Evolutionary conservation across 176 grass and related monocot species (phyloP), one percentile per base, ranked within the genome.

Genomic region (Thinopyrum elongatum): DNA sequence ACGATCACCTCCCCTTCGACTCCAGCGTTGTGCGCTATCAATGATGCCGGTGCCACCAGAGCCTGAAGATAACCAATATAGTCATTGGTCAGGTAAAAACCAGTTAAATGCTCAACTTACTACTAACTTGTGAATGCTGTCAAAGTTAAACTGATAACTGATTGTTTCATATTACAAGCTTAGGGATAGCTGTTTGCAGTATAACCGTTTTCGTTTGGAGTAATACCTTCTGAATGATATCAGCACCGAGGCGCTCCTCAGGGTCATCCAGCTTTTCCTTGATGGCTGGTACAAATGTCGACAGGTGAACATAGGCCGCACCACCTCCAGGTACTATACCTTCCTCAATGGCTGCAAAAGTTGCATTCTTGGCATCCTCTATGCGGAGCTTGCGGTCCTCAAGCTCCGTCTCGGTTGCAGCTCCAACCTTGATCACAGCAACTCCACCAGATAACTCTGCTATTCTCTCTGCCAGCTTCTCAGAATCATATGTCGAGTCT

Each of bases 341-440:
- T 89, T 98, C 95, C 85, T 98, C 93, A 61, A 95, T 98, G 38
- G 93, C 95, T 6, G 95, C 95, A 64, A 98, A 98, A 28, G 95
- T 98, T 16, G 95, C 95, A 67, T 98, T 98, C 77, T 98, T 98
- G 6, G 93, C 95, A 44, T 98, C 95, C 89, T 98, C 95, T 31
- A 98, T 89, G 14, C 93, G 89, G 62, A 98, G 87, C 82, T 98
- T 98, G 85, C 93, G 91, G 76, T 98, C 95, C 85, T 98, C 95
- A 5, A 98, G 91, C 73, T 98, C 95, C 53, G 95, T 91, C 85
- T 98, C 93, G 0, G 95, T 98, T 17, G 93, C 91, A 4, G 95
- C 95, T 39, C 95, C 95, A 39, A 98, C 95, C 86, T 98, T 98
- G 58, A 98, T 93, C 10, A 98, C 95, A 2, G 95, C 95, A 59